phyloP scores from a whole-genome alignment of 2,329 filamentous ascomycete species.

The Cladophialophora chaetospira region DNA sequence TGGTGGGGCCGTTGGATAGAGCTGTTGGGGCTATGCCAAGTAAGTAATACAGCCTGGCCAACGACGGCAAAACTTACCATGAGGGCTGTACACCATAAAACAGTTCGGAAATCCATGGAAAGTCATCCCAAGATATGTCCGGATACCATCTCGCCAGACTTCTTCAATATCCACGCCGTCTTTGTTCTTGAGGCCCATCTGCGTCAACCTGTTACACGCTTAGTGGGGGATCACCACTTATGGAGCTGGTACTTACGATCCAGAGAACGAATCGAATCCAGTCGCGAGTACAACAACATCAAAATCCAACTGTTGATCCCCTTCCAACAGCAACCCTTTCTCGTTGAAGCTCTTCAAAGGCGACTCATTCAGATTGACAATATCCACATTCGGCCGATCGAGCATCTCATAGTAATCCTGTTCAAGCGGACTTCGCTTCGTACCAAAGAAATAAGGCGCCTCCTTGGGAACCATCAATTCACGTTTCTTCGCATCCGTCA shows the following conservation, averaged over 20 bases:
- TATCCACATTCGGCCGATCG: constrained; percentile 49
- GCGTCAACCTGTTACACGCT: constrained; percentile 36
- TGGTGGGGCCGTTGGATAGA: constrained; percentile 44
- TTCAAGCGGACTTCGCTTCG: constrained; percentile 55
- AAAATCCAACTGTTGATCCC: constrained; percentile 35
- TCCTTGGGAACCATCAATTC: constrained; percentile 57
- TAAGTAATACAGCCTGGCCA: neutral
- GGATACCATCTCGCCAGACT: constrained; percentile 42
- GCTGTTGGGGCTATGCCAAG: constrained; percentile 32
- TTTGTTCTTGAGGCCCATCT: constrained; percentile 44
- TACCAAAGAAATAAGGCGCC: constrained; percentile 58
- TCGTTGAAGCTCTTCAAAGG: constrained; percentile 32
- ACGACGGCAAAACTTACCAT: constrained; percentile 39
- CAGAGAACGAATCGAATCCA: constrained; percentile 48
- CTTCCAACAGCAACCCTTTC: constrained; percentile 23
- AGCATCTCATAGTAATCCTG: constrained; percentile 55
- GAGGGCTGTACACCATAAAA: constrained; percentile 57
- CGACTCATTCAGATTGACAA: constrained; percentile 49
- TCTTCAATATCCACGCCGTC: constrained; percentile 38
- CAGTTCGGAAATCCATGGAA: constrained; percentile 50
- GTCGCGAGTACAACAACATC: constrained; percentile 49
- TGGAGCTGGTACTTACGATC: constrained; percentile 26
- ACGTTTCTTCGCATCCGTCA: constrained; percentile 53
- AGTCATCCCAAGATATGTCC: constrained; percentile 48
- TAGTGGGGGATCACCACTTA: neutral